phyloP scores from a whole-genome alignment of 2,329 filamentous ascomycete genomes.

The Chrysoporthe cubensis region DNA sequence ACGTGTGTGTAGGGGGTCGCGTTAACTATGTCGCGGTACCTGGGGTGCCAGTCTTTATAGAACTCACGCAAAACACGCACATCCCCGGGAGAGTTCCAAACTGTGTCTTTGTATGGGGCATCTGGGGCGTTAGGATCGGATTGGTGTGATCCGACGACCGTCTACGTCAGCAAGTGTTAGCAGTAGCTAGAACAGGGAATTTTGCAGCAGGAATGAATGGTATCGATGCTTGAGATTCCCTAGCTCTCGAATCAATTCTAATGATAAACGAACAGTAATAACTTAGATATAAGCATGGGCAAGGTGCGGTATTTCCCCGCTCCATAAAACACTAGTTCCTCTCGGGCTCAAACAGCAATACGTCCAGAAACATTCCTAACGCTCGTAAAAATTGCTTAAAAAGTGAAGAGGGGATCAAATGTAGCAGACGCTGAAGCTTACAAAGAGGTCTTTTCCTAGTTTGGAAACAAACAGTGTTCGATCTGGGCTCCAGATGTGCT shows the following conservation, averaged over 20 bases:
- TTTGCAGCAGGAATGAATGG: neutral
- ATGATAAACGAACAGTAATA: neutral
- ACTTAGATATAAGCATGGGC: neutral
- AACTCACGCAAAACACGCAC: slow-evolving; percentile 42
- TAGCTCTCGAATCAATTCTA: neutral
- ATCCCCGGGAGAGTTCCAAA: slow-evolving; percentile 45
- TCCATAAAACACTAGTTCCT: neutral
- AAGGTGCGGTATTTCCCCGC: neutral
- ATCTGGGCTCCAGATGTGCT: slow-evolving; percentile 49
- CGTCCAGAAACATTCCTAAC: neutral
- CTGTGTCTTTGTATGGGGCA: slow-evolving; percentile 35
- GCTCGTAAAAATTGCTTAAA: neutral
- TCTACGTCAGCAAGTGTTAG: slow-evolving; percentile 27
- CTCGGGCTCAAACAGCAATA: neutral
- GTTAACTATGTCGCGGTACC: slow-evolving; percentile 44
- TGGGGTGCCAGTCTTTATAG: slow-evolving; percentile 48
- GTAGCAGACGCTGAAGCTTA: neutral
- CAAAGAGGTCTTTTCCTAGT: slow-evolving; percentile 45
- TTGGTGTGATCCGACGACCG: slow-evolving; percentile 47
- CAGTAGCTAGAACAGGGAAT: neutral
- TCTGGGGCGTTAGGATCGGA: slow-evolving; percentile 40
- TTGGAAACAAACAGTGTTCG: slow-evolving; percentile 49
- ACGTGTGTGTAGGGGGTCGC: slow-evolving; percentile 44
- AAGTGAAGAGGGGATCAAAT: neutral
- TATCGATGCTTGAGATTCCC: neutral